Base-by-base conservation (phyloP, 1,139 yeast species). In the Candida gigantensis region DNA sequence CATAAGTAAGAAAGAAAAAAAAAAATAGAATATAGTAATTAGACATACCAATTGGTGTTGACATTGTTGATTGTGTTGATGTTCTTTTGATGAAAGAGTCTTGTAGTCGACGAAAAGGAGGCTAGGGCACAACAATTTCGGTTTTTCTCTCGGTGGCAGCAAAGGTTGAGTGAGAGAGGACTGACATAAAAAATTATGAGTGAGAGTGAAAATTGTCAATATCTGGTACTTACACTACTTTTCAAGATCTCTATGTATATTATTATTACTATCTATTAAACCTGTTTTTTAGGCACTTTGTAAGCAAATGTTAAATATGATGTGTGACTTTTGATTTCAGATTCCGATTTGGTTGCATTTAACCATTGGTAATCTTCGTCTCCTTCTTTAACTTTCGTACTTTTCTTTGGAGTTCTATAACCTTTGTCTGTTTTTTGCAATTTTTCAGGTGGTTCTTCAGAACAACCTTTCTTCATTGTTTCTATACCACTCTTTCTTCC, bases 271-370 rank as follows among this genome's bases (percentile, higher is more conserved):
- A 33, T 19, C 24, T 35, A 6, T 20, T 27, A 24, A 25, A 14
- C 28, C 32, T 26, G 31, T 39, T 30, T 17, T 23, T 24, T 30
- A 19, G 33, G 33, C 17, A 36, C 27, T 36, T 41, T 42, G 44
- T 61, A 71, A 24, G 98, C 99, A 74, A 94, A 94, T 1, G 97
- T 88, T 55, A 94, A 67, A 56, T 88, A 94, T 1, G 97, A 88
- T 0, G 99, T 94, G 50, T 94, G 99, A 15, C 90, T 84, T 62
- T 90, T 92, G 52, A 92, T 72, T 53, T 92, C 97, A 3, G 81
- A 53, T 57, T 92, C 98, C 3, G 84, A 69, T 55, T 81, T 82
- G 11, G 96, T 81, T 16, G 90, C 94, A 46, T 87, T 74, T 43
- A 73, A 68, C 99, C 99, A 94, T 24, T 75, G 66, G 59, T 71